Conservation (phyloP, 2,329 filamentous ascomycete species). For the Fusarium sororula region DNA sequence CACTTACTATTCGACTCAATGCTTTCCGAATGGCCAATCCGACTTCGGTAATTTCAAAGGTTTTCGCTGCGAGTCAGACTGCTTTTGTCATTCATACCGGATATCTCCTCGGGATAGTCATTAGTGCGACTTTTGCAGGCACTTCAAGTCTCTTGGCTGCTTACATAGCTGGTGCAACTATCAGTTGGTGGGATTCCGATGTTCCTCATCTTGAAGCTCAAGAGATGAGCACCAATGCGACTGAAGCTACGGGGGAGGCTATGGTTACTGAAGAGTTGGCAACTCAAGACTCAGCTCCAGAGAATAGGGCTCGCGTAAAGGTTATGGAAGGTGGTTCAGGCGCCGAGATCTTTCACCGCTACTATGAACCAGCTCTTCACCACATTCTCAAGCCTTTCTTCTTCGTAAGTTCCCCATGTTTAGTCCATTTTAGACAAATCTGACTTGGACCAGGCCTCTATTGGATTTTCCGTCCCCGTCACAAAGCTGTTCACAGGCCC, state of each 20-base stretch:
- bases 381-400: conserved; percentile 75
- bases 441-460: conserved; percentile 55
- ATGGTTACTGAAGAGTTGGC: neutral
- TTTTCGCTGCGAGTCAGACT: conserved; percentile 46
- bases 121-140: conserved; percentile 65
- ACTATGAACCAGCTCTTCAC: conserved; percentile 52
- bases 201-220: conserved; percentile 34
- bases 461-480: conserved; percentile 83
- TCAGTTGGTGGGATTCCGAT: conserved; percentile 67
- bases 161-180: conserved; percentile 67
- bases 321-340: conserved; percentile 4
- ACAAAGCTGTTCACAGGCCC: conserved; percentile 70
- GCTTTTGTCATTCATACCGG: conserved; percentile 58
- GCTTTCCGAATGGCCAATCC: conserved; percentile 38
- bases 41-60: conserved; percentile 26
- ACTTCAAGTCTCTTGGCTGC: conserved; percentile 71
- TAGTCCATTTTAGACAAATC: neutral
- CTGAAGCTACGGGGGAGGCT: neutral
- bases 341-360: conserved; percentile 15
- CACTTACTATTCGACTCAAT: conserved; percentile 51
- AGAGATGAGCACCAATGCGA: neutral
- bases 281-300: neutral
- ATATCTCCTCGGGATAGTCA: conserved; percentile 59
- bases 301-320: neutral
- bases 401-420: conserved; percentile 61